Evolutionary conservation across 2,329 filamentous ascomycete species (phyloP).

Genomic region (Colletotrichum somersetense): DNA sequence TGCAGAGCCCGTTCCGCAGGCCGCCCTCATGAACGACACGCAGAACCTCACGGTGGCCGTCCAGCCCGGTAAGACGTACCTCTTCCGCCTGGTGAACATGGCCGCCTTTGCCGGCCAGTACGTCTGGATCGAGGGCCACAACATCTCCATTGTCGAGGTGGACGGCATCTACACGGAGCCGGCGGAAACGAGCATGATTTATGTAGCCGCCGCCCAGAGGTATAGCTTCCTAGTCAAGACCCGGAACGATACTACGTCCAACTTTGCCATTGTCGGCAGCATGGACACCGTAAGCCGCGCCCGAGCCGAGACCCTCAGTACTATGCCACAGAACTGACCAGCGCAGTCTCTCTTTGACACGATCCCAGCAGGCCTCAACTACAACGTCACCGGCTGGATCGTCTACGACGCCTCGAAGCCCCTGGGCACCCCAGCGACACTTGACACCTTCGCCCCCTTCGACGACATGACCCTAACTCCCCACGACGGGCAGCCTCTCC

Average conservation of each 20-base stretch:
- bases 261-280: conserved; percentile 76
- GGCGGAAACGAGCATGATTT: conserved; percentile 71
- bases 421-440: conserved; percentile 62
- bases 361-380: conserved; percentile 76
- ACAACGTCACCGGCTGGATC: conserved; percentile 75
- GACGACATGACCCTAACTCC: conserved; percentile 82
- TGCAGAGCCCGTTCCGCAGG: conserved; percentile 75
- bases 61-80: conserved; percentile 76
- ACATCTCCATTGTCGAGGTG: conserved; percentile 78
- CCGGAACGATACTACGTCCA: conserved; percentile 69
- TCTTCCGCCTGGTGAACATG: conserved; percentile 79
- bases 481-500: conserved; percentile 71
- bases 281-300: conserved; percentile 72
- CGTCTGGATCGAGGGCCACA: conserved; percentile 75
- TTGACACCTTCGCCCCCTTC: conserved; percentile 74
- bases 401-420: conserved; percentile 64
- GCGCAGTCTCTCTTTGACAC: conserved; percentile 72
- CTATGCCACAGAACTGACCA: conserved; percentile 44
- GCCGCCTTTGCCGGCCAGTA: conserved; percentile 78
- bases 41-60: conserved; percentile 70
- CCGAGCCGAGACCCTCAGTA: not conserved
- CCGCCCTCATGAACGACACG: conserved; percentile 79
- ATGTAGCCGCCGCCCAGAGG: conserved; percentile 76
- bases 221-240: conserved; percentile 73
- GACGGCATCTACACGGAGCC: conserved; percentile 78